Conservation (phyloP, 2,329 filamentous ascomycete genomes). For the Emmonsiellopsis sp. region DNA sequence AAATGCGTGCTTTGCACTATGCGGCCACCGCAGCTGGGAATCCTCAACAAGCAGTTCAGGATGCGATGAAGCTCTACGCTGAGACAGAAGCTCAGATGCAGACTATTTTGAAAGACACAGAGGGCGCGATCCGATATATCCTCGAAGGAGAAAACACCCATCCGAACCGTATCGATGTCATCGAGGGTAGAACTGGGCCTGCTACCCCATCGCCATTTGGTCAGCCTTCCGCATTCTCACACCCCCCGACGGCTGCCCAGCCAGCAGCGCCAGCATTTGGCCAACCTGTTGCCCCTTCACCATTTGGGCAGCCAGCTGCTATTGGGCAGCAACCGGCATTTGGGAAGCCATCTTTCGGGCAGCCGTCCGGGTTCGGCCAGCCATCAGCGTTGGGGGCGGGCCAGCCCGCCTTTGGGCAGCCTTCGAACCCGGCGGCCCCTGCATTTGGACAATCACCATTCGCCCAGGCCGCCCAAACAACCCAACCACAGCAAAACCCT, state of each 20-base stretch:
- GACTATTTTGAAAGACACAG: slow-evolving; percentile 57
- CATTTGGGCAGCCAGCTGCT: slow-evolving; percentile 22
- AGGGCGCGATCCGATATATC: slow-evolving; percentile 64
- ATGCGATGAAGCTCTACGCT: slow-evolving; percentile 48
- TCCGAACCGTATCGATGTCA: slow-evolving; percentile 61
- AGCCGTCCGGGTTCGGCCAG: slow-evolving; percentile 20
- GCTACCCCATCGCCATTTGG: slow-evolving; percentile 12
- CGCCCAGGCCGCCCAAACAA: not conserved
- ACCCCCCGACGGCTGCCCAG: slow-evolving; percentile 17
- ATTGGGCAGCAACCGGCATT: slow-evolving; percentile 10
- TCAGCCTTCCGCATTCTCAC: slow-evolving; percentile 29
- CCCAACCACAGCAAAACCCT: not conserved
- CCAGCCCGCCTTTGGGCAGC: slow-evolving; percentile 27
- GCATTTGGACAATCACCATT: slow-evolving; percentile 1
- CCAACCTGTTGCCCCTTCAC: slow-evolving; percentile 16
- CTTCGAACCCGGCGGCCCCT: slow-evolving; percentile 8
- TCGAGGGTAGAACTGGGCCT: slow-evolving; percentile 23
- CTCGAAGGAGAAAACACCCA: slow-evolving; percentile 58
- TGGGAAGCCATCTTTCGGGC: slow-evolving; percentile 28
- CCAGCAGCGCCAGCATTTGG: slow-evolving; percentile 17
- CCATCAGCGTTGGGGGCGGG: slow-evolving; percentile 18
- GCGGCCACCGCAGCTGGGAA: slow-evolving; percentile 55
- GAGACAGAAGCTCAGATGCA: slow-evolving; percentile 64
- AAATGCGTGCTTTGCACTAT: slow-evolving; percentile 68
- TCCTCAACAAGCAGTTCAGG: slow-evolving; percentile 43